A percentile compares a stretch with the other conserved stretches of the same genome.
phyloP scores from a whole-genome alignment of 495 filamentous ascomycete genomes.

The Rhizodiscina lignyota region DNA sequence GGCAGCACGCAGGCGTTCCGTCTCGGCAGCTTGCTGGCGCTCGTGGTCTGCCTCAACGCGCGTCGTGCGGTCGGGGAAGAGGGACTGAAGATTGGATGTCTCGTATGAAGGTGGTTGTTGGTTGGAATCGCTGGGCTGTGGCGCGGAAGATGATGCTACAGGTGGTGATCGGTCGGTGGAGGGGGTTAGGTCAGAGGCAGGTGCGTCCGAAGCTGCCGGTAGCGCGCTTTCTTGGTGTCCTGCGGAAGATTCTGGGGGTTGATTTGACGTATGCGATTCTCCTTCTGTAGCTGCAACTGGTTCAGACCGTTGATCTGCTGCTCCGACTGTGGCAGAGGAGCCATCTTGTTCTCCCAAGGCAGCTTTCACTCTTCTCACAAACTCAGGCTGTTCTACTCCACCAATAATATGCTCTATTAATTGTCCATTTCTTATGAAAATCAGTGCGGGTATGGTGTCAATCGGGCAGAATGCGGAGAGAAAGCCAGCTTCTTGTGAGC shows the following conservation, averaged over 20 bases:
- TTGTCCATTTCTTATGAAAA: too few relatives aligned
- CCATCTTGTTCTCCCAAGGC: conserved; percentile 5
- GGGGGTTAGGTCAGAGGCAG: too few relatives aligned
- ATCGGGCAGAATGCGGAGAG: conserved; percentile 68
- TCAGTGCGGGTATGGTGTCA: conserved; percentile 50
- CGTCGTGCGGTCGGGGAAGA: background rate
- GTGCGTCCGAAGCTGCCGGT: too few relatives aligned
- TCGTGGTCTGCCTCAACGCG: conserved; percentile 1
- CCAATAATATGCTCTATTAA: too few relatives aligned
- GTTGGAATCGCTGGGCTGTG: too few relatives aligned
- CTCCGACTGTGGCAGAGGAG: background rate
- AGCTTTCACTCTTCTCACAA: conserved; percentile 6
- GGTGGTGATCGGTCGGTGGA: too few relatives aligned
- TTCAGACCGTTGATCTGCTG: background rate
- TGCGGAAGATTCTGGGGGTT: background rate
- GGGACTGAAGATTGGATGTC: background rate
- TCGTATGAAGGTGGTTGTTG: too few relatives aligned
- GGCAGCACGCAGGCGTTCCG: conserved; percentile 4
- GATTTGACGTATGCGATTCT: too few relatives aligned
- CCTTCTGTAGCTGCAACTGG: too few relatives aligned
- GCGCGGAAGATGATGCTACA: too few relatives aligned
- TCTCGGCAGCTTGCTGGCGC: conserved; percentile 1
- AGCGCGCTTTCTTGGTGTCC: background rate
- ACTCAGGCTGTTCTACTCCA: conserved; percentile 9
- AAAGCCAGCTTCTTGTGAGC: conserved; percentile 63